Evolutionary conservation across 2,329 filamentous ascomycete genomes (phyloP), one percentile per base, ranked within the genome.

Genomic region (Fusarium hainanense): DNA sequence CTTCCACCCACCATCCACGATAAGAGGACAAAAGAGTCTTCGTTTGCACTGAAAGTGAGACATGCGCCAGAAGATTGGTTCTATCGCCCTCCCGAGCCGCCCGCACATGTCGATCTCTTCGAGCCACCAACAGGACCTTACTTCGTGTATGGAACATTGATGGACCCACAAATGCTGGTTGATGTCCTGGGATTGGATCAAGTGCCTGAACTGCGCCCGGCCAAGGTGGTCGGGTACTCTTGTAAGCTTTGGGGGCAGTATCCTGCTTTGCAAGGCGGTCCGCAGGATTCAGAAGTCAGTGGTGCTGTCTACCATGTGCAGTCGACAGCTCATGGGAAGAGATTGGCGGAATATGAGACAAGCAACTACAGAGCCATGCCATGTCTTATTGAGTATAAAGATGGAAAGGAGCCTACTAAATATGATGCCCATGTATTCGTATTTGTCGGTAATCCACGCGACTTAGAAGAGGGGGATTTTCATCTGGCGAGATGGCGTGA

Each of bases 111-210:
- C n/a, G 28, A 63, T 11, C 23, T 32, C 28, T n/a, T 27, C 4
- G 34, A 56, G 12, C 20, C 14, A 6, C 58, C 48, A 0, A 40
- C 6, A 20, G 58, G 60, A 3, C 58, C 60, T 1, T 63, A 63
- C 34, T 63, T 63, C 4, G 34, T 63, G 3, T 63, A 63, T 16
- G 58, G 60, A 10, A 63, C 48, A 13, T 27, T 63, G 37, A 63
- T 44, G 42, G 37, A 63, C 4, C 58, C 48, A 20, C 25, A 2
- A 8, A 56, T 56, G 60, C 18, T 63, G 13, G 34, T 9, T 3
- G 37, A 49, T 27, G 20, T 63, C 20, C 48, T 63, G 3, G 14
- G 43, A 18, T 3, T 63, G 4, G 16, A 21, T 2, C 0, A 49
- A 37, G 9, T 7, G 3, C 60, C 34, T n/a, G 4, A 14, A 2